These are phyloP conservation scores for Phytophthora citricola DNA, from an alignment of 352 stramenopile species.

Conservation along the genomic window DNA sequence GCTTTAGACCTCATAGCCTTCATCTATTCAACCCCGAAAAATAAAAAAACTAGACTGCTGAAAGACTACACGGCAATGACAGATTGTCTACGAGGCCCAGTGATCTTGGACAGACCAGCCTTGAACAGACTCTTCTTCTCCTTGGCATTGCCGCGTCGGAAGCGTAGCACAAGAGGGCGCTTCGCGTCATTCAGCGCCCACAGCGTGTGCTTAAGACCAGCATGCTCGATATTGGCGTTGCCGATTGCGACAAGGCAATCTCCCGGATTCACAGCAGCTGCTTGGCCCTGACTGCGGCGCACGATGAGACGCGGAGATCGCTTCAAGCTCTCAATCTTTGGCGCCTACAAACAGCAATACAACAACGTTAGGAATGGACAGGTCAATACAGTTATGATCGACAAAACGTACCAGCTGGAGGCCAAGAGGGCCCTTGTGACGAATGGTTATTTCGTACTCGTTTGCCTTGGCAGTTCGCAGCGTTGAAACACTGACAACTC, in stretches of 20 bases:
- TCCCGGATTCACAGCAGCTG: slow-evolving; percentile 77
- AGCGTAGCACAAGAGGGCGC: slow-evolving; percentile 78
- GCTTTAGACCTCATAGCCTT: slow-evolving; percentile 27
- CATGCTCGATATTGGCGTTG: slow-evolving; percentile 86
- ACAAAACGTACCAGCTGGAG: slow-evolving; percentile 62
- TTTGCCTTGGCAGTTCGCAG: slow-evolving; percentile 77
- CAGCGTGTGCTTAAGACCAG: slow-evolving; percentile 84
- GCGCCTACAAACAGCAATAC: slow-evolving; percentile 36
- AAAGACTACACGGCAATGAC: slow-evolving; percentile 56
- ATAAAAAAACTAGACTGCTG: slow-evolving; percentile 24
- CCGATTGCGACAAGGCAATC: slow-evolving; percentile 85
- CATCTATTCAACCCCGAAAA: slow-evolving; percentile 24
- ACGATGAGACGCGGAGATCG: slow-evolving; percentile 79
- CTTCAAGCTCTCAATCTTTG: slow-evolving; percentile 51
- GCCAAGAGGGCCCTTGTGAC: slow-evolving; percentile 61
- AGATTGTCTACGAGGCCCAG: slow-evolving; percentile 38
- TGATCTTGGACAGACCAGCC: slow-evolving; percentile 43
- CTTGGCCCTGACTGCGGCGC: slow-evolving; percentile 71
- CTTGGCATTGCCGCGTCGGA: slow-evolving; percentile 78
- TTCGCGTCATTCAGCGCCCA: slow-evolving; percentile 84
- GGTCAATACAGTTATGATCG: neutral
- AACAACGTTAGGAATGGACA: neutral
- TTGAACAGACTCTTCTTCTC: slow-evolving; percentile 84
- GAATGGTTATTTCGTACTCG: slow-evolving; percentile 84
- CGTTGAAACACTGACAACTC: slow-evolving; percentile 81